Evolutionary conservation across 441 rosid genomes (phyloP), one percentile per base, ranked within the genome.

Genomic region (Jatropha multifida): DNA sequence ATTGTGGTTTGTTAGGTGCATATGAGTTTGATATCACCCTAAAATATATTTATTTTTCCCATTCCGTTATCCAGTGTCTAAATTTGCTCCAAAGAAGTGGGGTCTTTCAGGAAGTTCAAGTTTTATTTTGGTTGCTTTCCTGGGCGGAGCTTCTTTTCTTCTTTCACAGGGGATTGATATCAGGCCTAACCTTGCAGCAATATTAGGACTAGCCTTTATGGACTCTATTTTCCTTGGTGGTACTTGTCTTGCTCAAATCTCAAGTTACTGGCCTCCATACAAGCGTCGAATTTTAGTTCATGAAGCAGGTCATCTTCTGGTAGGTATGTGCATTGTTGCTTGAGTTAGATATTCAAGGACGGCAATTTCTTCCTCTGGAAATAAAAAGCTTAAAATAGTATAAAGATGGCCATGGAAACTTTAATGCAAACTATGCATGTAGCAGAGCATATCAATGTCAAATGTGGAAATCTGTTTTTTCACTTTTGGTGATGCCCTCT

Each of bases 271-370:
- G 99, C 97, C 97, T 80, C 97, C 97, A 5, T 82, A 80, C 80
- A 90, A 85, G 83, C 94, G 87, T 8, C 83, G 96, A 69, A 91
- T 94, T 78, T 75, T 94, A 56, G 93, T 93, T 86, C 99, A 94
- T 72, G 99, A 94, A 87, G 97, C 99, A 0, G 99, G 97, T 67
- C 97, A 93, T 86, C 90, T 93, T 75, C 85, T 93, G 76, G 86
- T 86, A 63, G 97, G 99, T 92, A 87, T 68, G 83, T 65, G 14
- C 55, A 55, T 54, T 65, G 58, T 71, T 68, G n/a, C 54, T 72
- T 55, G 15, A 27, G 80, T 66, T 78, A 54, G 23, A 27, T 68
- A 58, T 49, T 76, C 40, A 66, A 18, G 23, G 71, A 49, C 18
- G 38, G 0, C 73, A 12, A 63, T 18, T n/a, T 27, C 26, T n/a